Evolutionary conservation across 1,284 basidiomycete genomes (phyloP).

Genomic region (Rhodotorula sp.): DNA sequence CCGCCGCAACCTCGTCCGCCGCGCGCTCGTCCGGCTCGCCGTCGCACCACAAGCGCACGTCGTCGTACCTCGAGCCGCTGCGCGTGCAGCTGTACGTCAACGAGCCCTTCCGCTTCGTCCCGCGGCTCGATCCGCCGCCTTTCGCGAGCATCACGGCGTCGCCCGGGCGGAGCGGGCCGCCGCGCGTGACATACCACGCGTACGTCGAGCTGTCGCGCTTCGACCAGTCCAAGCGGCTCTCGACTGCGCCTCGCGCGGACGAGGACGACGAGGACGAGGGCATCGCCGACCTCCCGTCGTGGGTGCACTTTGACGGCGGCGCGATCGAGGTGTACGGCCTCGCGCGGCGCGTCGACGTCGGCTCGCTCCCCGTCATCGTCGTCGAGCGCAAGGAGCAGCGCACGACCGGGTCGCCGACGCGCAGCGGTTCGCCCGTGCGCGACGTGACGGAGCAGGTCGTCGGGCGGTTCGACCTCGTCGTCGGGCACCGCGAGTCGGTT

Average conservation of each 20-base stretch:
- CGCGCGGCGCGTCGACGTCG: conserved; percentile 22
- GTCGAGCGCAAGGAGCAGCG: conserved; percentile 33
- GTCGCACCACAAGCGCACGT: conserved; percentile 10
- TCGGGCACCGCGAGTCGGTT: not conserved
- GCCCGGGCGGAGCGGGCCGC: conserved; percentile 26
- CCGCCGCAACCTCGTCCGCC: conserved; percentile 5
- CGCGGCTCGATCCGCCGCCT: conserved; percentile 27
- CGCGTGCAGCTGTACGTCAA: conserved; percentile 19
- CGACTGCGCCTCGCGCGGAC: not conserved
- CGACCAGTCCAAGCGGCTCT: not conserved
- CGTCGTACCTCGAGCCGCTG: conserved; percentile 22
- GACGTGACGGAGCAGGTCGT: conserved; percentile 23
- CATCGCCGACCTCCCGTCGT: conserved; percentile 15
- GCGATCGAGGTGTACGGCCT: conserved; percentile 32
- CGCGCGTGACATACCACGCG: conserved; percentile 32
- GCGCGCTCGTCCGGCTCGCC: not conserved
- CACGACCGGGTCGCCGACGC: conserved; percentile 24
- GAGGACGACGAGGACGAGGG: not conserved
- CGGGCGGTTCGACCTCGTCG: conserved; percentile 28
- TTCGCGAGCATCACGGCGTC: conserved; percentile 34
- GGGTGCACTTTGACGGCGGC: conserved; percentile 31
- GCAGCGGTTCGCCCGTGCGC: conserved; percentile 6
- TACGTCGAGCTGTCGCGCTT: conserved; percentile 22
- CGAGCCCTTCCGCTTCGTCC: conserved; percentile 35
- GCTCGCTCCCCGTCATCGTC: conserved; percentile 20